A percentile compares a stretch with the other conserved stretches of the same genome.
Conservation (phyloP, 805 yeast genomes). For the Jamesozyma jinghongensis region DNA sequence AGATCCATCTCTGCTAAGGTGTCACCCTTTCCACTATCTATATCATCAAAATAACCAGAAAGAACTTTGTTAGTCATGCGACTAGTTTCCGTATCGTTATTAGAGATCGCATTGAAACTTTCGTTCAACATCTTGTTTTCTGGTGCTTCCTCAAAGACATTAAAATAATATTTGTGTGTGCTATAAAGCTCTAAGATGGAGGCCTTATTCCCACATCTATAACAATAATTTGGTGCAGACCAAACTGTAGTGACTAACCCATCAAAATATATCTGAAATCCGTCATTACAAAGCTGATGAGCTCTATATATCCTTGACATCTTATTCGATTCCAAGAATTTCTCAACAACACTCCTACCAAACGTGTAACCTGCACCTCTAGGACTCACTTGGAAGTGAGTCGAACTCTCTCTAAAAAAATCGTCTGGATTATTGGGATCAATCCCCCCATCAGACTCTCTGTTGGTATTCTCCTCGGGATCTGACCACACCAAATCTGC, state of each 20-base stretch:
- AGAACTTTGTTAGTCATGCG: slow-evolving; percentile 7
- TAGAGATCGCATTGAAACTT: slow-evolving; percentile 15
- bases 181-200: slow-evolving; percentile 84
- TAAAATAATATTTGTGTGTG: slow-evolving; percentile 62
- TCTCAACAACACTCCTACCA: slow-evolving; percentile 83
- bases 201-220: slow-evolving; percentile 93
- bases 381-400: slow-evolving; percentile 79
- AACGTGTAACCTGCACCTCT: slow-evolving; percentile 98
- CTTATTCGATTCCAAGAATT: slow-evolving; percentile 68
- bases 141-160: slow-evolving; percentile 95
- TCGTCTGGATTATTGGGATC: slow-evolving; percentile 19
- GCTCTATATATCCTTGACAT: slow-evolving; percentile 83
- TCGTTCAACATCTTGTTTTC: slow-evolving; percentile 47
- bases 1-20: slow-evolving; percentile 12
- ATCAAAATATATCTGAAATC: slow-evolving; percentile 83
- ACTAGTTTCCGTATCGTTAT: slow-evolving; percentile 6
- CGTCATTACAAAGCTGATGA: slow-evolving; percentile 94
- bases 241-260: slow-evolving; percentile 93
- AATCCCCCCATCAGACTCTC: slow-evolving; percentile 17
- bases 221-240: slow-evolving; percentile 98
- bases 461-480: slow-evolving; percentile 66
- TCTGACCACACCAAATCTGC: slow-evolving; percentile 98
- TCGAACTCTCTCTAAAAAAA: slow-evolving; percentile 16
- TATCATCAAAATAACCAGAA: slow-evolving; percentile 8
- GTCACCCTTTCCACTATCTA: background rate